Percentiles rank a stretch among this genome's conserved stretches.
phyloP scores from a whole-genome alignment of 2,329 filamentous ascomycete species.

The Achaetomium macrosporum region DNA sequence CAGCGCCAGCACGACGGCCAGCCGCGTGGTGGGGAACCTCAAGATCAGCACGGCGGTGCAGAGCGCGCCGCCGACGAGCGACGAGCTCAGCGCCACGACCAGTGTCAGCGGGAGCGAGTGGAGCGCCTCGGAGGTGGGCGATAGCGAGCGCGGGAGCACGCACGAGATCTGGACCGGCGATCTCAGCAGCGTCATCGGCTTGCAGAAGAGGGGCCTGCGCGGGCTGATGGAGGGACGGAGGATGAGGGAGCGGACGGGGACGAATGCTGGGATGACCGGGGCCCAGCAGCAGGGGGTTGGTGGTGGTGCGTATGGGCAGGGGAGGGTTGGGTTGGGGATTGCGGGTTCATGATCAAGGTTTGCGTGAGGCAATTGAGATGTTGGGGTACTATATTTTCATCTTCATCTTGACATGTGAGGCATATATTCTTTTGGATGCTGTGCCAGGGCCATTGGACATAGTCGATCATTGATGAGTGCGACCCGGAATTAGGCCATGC shows the following conservation, averaged over 20 bases:
- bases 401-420: too few relatives aligned
- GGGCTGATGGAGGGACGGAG: conserved; percentile 92
- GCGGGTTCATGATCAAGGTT: conserved; percentile 36
- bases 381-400: too few relatives aligned
- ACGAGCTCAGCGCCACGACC: conserved; percentile 44
- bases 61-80: conserved; percentile 37
- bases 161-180: conserved; percentile 75
- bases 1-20: conserved; percentile 28
- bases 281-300: neutral
- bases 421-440: too few relatives aligned
- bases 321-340: conserved; percentile 49
- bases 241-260: conserved; percentile 66
- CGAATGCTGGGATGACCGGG: conserved; percentile 17
- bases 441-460: too few relatives aligned
- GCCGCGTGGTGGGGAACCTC: conserved; percentile 30
- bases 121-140: conserved; percentile 47
- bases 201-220: conserved; percentile 88
- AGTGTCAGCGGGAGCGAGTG: conserved; percentile 51
- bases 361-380: too few relatives aligned
- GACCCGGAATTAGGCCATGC: too few relatives aligned
- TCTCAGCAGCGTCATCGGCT: conserved; percentile 81
- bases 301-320: conserved; percentile 22
- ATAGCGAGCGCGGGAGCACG: conserved; percentile 34
- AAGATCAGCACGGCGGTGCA: conserved; percentile 44
- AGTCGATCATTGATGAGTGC: too few relatives aligned